Base-by-base conservation (phyloP, 768 basidiomycete genomes). In the Xerocomus potaroensis region DNA sequence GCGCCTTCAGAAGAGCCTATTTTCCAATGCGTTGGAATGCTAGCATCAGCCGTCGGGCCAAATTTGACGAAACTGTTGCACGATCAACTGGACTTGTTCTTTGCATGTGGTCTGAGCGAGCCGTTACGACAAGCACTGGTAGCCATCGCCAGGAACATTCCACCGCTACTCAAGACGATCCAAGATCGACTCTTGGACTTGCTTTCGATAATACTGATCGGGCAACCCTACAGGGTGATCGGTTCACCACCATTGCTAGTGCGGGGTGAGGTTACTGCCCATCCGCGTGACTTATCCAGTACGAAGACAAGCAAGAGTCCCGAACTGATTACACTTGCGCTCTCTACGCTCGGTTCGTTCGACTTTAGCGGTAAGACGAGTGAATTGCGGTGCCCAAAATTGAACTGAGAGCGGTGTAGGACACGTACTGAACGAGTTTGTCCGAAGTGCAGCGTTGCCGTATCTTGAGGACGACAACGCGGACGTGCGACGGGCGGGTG, bases 11-110 rank as follows among this genome's bases (percentile, higher is more conserved):
- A 97, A 65, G 92, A 92, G 54, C 87, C 94, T 0, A 92, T 98
- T 48, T 98, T 99, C 61, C 91, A 97, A 74, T 98, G 96, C 67
- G 80, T 99, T 49, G 91, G 91, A 30, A 95, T 97, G 92, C 73
- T 99, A 34, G 91, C 94, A 1, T 80, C 83, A 2, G 91, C 96
- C 8, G 93, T 99, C 26, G 96, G 96, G 1, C 93, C 93, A 3
- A 95, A 93, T 65, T 72, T 99, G 38, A 98, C 96, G 0, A 93
- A 95, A 61, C 76, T 95, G 37, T 75, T 99, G 47, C 96, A 97
- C 66, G 96, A 98, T 60, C 88, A 97, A 55, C 79, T 99, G 26
- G 94, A 98, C 64, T 72, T 96, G 33, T 98, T 99, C 89, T 88
- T 98, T 61, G 87, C 84, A 0, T 95, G 87, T 61, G 95, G 93